phyloP scores from a whole-genome alignment of 179 eudicot species.

The Silene noctiflora region DNA sequence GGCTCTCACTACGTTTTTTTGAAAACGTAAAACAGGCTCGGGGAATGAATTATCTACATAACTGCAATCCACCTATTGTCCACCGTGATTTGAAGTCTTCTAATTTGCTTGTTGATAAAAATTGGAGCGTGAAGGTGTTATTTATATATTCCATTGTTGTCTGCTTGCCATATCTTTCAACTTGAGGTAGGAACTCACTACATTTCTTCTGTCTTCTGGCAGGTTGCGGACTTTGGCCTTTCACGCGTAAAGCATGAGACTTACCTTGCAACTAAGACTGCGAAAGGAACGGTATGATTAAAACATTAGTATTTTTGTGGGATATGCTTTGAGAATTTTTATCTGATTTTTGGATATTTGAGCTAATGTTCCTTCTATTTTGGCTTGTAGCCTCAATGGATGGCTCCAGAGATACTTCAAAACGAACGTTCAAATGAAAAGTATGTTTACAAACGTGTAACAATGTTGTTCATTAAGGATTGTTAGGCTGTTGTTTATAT shows the following conservation, averaged over 20 bases:
- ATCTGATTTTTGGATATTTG: neutral
- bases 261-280: conserved; percentile 68
- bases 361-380: conserved; percentile 5
- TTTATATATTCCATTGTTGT: neutral
- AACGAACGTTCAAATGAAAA: conserved; percentile 46
- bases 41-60: conserved; percentile 93
- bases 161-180: neutral
- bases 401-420: conserved; percentile 55
- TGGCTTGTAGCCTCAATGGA: conserved; percentile 47
- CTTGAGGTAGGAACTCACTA: neutral
- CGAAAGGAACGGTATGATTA: conserved; percentile 87
- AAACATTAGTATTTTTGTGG: conserved; percentile 29
- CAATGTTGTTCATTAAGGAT: conserved; percentile 17
- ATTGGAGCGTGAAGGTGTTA: conserved; percentile 92
- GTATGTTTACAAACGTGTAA: conserved; percentile 26
- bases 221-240: conserved; percentile 98
- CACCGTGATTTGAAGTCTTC: conserved; percentile 96
- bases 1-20: conserved; percentile 12
- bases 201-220: conserved; percentile 15
- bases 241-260: conserved; percentile 93
- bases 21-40: conserved; percentile 56
- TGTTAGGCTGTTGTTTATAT: too few species aligned
- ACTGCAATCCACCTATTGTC: conserved; percentile 75
- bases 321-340: neutral
- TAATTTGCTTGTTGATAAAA: conserved; percentile 88